These are phyloP conservation scores for Paraglomus brasilianum DNA, from an alignment of 192 early-diverging fungal genomes.

Conservation along the genomic window DNA sequence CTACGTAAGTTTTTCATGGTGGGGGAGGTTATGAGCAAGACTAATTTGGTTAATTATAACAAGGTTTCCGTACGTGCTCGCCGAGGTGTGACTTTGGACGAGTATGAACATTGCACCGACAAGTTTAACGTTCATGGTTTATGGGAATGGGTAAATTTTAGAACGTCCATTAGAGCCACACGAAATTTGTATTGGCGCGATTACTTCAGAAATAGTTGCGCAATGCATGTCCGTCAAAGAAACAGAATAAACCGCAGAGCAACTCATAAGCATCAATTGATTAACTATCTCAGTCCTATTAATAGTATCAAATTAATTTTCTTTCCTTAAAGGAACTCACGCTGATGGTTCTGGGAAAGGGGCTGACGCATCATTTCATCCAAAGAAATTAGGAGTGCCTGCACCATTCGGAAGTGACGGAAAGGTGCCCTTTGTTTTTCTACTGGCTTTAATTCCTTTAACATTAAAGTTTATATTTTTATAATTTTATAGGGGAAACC, in stretches of 20 bases:
- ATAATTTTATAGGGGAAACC: slow-evolving; percentile 11
- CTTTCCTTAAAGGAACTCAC: too few species aligned
- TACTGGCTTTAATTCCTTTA: too few species aligned
- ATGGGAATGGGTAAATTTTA: neutral
- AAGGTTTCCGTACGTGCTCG: slow-evolving; percentile 20
- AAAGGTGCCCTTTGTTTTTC: slow-evolving; percentile 23
- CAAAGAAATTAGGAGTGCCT: too few species aligned
- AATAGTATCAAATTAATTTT: slow-evolving; percentile 7
- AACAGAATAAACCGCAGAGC: neutral
- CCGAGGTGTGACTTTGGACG: neutral
- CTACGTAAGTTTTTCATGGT: slow-evolving; percentile 10
- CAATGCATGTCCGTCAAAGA: neutral
- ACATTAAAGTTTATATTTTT: slow-evolving; percentile 12
- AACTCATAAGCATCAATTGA: slow-evolving; percentile 18
- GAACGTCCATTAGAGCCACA: neutral
- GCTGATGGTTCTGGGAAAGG: slow-evolving; percentile 7
- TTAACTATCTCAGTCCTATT: slow-evolving; percentile 23
- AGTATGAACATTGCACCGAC: slow-evolving; percentile 5
- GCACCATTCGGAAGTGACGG: slow-evolving; percentile 12
- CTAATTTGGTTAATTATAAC: slow-evolving; percentile 23
- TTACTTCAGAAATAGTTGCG: neutral
- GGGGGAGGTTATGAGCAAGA: neutral
- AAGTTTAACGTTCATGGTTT: slow-evolving; percentile 7
- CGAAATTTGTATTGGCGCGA: slow-evolving; percentile 11
- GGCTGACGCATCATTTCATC: slow-evolving; percentile 13